phyloP scores from a whole-genome alignment of 345 rosid species.

The Nephelium lappaceum region DNA sequence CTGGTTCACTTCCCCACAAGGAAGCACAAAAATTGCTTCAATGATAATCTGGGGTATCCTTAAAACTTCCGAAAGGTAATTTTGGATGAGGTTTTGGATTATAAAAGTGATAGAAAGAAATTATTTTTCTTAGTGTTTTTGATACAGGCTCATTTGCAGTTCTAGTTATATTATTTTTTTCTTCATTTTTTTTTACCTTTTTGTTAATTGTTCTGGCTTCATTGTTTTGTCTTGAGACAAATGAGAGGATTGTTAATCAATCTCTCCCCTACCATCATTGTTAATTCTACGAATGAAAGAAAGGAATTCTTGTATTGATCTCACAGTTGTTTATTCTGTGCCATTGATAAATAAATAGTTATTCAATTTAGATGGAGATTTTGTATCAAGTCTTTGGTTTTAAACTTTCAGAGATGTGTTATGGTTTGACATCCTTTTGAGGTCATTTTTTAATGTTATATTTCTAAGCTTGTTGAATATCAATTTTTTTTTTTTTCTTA shows the following conservation, averaged over 20 bases:
- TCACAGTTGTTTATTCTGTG: neutral
- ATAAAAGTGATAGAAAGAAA: conserved; percentile 25
- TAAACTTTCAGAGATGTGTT: no score
- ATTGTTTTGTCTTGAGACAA: conserved; percentile 22
- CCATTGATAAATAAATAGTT: neutral
- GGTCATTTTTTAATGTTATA: no score
- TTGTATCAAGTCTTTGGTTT: neutral
- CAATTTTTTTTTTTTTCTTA: no score
- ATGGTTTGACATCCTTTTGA: no score
- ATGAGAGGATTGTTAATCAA: conserved; percentile 9
- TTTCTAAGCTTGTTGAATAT: neutral
- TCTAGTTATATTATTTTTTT: neutral
- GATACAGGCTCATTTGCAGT: conserved; percentile 30
- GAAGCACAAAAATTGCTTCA: conserved; percentile 11
- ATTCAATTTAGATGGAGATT: neutral
- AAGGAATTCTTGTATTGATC: conserved; percentile 19
- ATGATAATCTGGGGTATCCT: conserved; percentile 6
- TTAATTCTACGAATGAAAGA: conserved; percentile 16
- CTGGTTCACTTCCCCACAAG: neutral
- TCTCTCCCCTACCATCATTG: neutral
- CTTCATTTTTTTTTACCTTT: neutral
- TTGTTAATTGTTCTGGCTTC: conserved; percentile 5
- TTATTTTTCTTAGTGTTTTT: conserved; percentile 16
- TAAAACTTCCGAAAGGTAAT: neutral
- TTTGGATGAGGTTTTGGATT: conserved; percentile 32